Base-by-base conservation (phyloP, 768 basidiomycete species). In the Phallus indusiatus region DNA sequence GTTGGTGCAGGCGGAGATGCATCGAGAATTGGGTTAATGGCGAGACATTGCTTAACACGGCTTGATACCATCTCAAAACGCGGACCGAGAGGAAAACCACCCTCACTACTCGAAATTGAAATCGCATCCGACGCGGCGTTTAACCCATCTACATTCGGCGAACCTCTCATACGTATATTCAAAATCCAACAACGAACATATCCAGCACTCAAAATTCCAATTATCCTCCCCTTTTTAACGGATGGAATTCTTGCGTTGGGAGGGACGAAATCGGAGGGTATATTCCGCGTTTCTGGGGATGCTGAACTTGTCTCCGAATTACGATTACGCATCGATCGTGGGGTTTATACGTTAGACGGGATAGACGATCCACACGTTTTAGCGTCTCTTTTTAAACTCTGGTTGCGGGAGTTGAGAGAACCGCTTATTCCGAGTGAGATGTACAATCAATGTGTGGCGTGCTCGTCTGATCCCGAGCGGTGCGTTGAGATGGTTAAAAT, bases 221-320 rank as follows among this genome's bases (percentile, higher is more conserved):
- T 94, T 70, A 90, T 97, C 65, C 82, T 97, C 7, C 91, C 93
- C 14, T 96, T 95, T 78, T 84, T 96, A 24, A 85, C 90, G 1
- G 88, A 95, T 64, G 91, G 90, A 1, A 94, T 96, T 64, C 81
- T 97, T 49, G 88, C 90, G 1, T 76, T 94, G 11, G 91, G 91
- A 0, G 94, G 94, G 4, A 80, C 83, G 49, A 85, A 85, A 67
- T 74, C 85, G 33, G 94, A 94, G 68, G 94, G 94, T 17, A 94
- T 95, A 58, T 97, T 95, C 73, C 85, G 94, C 49, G 83, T 95
- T 5, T 90, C 94, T 14, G 94, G 94, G 0, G 94, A 97, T 69
- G 80, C 80, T 18, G 94, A 97, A 70, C 80, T 84, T 5, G 89
- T 97, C 47, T 87, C 90, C 0, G 87, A 90, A 54, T 78, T 97